Evolutionary conservation across 2,329 filamentous ascomycete species (phyloP), one percentile per base, ranked within the genome.

Genomic region (Pseudogymnoascus sp.): DNA sequence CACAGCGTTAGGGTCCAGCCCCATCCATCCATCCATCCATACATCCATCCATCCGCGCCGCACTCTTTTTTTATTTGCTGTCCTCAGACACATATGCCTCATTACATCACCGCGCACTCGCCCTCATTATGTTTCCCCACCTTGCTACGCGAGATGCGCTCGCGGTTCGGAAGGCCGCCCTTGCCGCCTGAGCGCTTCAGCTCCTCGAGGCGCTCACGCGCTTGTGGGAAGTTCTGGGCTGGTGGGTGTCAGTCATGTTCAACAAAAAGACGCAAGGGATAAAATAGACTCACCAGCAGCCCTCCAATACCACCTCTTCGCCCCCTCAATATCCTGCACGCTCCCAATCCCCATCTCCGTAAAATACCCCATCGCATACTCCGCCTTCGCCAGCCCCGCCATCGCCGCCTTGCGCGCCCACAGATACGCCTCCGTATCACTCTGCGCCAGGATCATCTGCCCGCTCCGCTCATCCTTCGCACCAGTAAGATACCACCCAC

Each of bases 331-430:
- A 74, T 93, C 96, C 7, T 90, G 86, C 14, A 88, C 82, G 68
- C 91, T 87, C 31, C 95, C 95, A 70, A 99, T 98, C 11, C 95
- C 95, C 60, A 95, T 88, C 77, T 99, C 95, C 0, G 91, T 96
- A 73, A 96, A 97, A 77, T 98, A 97, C 0, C 95, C 95, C 90
- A 99, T 96, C 0, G 93, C 95, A 77, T 97, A 98, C 78, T 98
- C 90, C 0, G 95, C 95, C 80, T 98, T 99, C 6, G 92, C 87
- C 39, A 97, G 78, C 2, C 93, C 92, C 3, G 92, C 90, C 68
- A 88, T 85, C 0, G 95, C 95, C 1, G 95, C 93, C 77, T 97
- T 98, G 21, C 93, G 83, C 10, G 95, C 93, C 95, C 95, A 99
- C 1, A 99, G 83, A 75, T 97, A 99, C 0, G 95, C 95, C 75